Conservation (phyloP, 139 green algal genomes). For the Chlamydomonas sp. region DNA sequence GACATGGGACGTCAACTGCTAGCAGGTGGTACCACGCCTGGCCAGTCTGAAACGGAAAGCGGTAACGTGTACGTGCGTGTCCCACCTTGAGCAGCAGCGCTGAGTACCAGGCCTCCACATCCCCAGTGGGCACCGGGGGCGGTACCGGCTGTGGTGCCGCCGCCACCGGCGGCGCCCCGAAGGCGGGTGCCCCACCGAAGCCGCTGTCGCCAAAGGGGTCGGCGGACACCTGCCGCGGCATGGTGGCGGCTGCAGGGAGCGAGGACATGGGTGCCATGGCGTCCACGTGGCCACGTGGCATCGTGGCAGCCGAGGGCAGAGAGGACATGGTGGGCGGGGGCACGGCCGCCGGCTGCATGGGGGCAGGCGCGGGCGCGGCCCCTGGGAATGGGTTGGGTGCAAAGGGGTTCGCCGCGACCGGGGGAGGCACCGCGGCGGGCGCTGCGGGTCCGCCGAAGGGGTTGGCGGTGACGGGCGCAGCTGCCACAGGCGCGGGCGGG, state of each 20-base stretch:
- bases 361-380: not conserved
- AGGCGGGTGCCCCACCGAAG: not conserved
- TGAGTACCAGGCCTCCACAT: conserved; percentile 54
- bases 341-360: conserved; percentile 11
- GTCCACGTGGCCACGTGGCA: too few species aligned
- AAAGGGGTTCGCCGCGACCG: not conserved
- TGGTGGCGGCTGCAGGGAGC: not conserved
- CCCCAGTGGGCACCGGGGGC: conserved; percentile 36
- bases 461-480: conserved; percentile 6
- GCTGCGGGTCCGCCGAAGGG: not conserved
- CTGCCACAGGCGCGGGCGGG: conserved; percentile 10
- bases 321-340: not conserved
- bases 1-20: too few species aligned
- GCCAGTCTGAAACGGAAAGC: too few species aligned
- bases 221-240: not conserved
- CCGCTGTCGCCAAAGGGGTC: conserved; percentile 29
- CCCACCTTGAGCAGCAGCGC: conserved; percentile 52
- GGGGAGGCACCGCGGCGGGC: conserved; percentile 2
- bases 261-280: not conserved
- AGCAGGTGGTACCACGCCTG: too few species aligned
- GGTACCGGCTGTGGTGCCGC: not conserved
- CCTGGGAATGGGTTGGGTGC: not conserved
- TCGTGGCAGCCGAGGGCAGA: not conserved
- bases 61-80: too few species aligned
- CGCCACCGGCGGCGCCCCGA: not conserved